Conservation (phyloP, 257 asterid species). For the Jaltomata sinuosa region DNA sequence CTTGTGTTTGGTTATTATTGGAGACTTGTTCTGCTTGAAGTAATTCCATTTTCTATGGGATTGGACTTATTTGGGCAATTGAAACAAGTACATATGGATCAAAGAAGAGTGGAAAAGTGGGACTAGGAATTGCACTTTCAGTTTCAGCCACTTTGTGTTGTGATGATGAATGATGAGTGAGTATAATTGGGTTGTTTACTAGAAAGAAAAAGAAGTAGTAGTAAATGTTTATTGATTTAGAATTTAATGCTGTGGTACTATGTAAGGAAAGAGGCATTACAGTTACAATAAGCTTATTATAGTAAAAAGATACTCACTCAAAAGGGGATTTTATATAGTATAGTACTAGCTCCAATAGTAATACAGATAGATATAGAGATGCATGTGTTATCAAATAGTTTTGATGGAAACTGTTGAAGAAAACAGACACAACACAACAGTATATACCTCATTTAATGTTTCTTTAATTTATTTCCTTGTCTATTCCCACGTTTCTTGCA, state of each 20-base stretch:
- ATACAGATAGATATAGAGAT: constrained; percentile 1
- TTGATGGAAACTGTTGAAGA: constrained; percentile 22
- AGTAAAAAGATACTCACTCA: constrained; percentile 12
- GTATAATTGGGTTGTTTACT: constrained; percentile 17
- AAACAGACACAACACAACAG: neutral
- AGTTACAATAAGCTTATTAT: constrained; percentile 34
- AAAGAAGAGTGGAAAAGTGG: neutral
- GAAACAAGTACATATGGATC: constrained; percentile 18
- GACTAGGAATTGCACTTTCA: neutral
- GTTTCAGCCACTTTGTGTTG: constrained; percentile 1
- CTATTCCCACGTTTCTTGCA: constrained; percentile 12
- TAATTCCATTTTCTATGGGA: too few relatives aligned
- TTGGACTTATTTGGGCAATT: constrained; percentile 5
- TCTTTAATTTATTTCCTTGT: constrained; percentile 5
- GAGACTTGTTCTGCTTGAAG: too few relatives aligned
- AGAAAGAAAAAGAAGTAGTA: constrained; percentile 14
- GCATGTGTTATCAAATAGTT: constrained; percentile 3
- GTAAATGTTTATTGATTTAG: constrained; percentile 25
- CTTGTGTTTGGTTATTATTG: too few relatives aligned
- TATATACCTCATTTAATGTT: constrained; percentile 17
- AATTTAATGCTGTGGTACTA: constrained; percentile 39
- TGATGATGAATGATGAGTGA: constrained; percentile 2
- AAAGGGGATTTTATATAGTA: neutral
- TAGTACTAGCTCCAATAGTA: neutral
- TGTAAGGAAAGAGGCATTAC: constrained; percentile 37